Evolutionary conservation across 495 filamentous ascomycete genomes (phyloP).

Genomic region (Patellaria atrata): DNA sequence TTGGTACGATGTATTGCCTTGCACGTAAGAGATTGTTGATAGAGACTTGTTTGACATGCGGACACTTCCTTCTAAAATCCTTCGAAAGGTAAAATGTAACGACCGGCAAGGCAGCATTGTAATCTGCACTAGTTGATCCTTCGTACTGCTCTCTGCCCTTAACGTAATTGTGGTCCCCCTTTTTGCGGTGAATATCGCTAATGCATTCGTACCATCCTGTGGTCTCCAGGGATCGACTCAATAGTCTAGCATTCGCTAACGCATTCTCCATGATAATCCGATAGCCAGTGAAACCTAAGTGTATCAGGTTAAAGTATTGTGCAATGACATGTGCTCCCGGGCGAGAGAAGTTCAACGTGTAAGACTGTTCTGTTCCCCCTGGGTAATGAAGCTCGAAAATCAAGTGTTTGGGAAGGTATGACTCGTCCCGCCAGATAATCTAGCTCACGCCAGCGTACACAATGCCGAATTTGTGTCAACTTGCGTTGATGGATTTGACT

Average conservation of each 20-base stretch:
- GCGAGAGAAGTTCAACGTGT: conserved; percentile 62
- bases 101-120: conserved; percentile 55
- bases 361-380: conserved; percentile 59
- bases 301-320: conserved; percentile 67
- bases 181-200: conserved; percentile 53
- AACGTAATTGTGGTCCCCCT: conserved; percentile 24
- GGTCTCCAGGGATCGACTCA: conserved; percentile 53
- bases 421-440: conserved; percentile 60
- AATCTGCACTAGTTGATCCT: conserved; percentile 42
- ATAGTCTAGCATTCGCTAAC: conserved; percentile 50
- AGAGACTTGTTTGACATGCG: conserved; percentile 50
- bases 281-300: conserved; percentile 55
- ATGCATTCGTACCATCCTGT: conserved; percentile 55
- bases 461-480: conserved; percentile 62
- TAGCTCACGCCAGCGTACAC: conserved; percentile 62
- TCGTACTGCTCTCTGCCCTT: conserved; percentile 28
- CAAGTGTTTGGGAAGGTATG: conserved; percentile 52
- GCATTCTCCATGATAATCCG: conserved; percentile 55
- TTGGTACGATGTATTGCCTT: conserved; percentile 64
- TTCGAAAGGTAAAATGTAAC: conserved; percentile 55
- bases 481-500: conserved; percentile 61
- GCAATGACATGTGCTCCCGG: conserved; percentile 58
- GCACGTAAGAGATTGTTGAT: conserved; percentile 51
- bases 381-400: conserved; percentile 66
- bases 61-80: conserved; percentile 45